A percentile compares a stretch with the other conserved stretches of the same genome.
Evolutionary conservation across 352 stramenopile genomes (phyloP).

Genomic region (Globisporangium takayamanum): DNA sequence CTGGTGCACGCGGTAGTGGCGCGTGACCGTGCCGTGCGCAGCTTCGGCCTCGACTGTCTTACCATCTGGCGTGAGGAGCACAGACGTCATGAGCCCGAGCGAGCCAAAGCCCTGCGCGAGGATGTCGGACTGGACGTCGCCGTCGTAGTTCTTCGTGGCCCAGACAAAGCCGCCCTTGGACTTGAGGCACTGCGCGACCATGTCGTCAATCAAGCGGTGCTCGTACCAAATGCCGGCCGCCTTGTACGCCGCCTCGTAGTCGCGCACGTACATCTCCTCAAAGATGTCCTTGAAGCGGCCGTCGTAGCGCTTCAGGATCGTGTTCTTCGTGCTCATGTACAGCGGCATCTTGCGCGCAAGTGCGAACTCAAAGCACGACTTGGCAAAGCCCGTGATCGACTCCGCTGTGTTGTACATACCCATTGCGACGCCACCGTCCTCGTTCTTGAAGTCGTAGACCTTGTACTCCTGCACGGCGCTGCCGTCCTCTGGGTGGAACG

Average conservation of each 20-base stretch:
- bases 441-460: conserved; percentile 81
- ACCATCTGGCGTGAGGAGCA: conserved; percentile 77
- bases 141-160: conserved; percentile 91
- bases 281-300: conserved; percentile 89
- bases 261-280: conserved; percentile 74
- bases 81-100: conserved; percentile 85
- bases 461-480: conserved; percentile 42
- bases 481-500: conserved; percentile 60
- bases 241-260: conserved; percentile 74
- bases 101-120: conserved; percentile 85
- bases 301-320: conserved; percentile 87
- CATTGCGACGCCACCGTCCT: conserved; percentile 67
- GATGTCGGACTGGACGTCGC: conserved; percentile 88
- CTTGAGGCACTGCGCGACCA: conserved; percentile 88
- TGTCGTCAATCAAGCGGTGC: conserved; percentile 87
- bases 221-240: conserved; percentile 74
- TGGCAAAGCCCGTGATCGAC: conserved; percentile 62
- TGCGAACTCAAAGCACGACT: conserved; percentile 60
- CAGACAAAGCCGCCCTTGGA: conserved; percentile 86
- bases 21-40: conserved; percentile 85
- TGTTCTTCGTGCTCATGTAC: conserved; percentile 90
- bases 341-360: conserved; percentile 62
- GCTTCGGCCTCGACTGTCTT: conserved; percentile 87
- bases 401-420: conserved; percentile 89
- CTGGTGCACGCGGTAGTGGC: conserved; percentile 85